Evolutionary conservation across 805 yeast species (phyloP).

Genomic region (Starmerella floris): DNA sequence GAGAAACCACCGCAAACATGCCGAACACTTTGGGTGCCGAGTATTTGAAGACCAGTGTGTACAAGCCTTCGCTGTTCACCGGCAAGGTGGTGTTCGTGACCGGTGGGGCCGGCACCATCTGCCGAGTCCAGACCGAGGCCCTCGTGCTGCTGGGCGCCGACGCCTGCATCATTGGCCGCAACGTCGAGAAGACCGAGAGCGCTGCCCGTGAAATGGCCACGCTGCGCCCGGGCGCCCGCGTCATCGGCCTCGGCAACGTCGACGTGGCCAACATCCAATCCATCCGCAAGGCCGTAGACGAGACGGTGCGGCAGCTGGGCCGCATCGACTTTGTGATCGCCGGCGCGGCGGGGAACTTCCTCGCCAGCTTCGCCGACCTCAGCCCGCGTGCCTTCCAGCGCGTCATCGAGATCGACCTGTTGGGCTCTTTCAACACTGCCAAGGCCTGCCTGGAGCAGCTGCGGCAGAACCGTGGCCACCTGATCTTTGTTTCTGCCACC

Average conservation of each 20-base stretch:
- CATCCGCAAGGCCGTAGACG: slow-evolving; percentile 49
- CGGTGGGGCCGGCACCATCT: slow-evolving; percentile 95
- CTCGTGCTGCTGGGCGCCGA: slow-evolving; percentile 71
- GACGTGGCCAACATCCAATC: slow-evolving; percentile 65
- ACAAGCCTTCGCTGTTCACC: slow-evolving; percentile 52
- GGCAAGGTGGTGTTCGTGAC: slow-evolving; percentile 85
- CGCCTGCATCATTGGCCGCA: slow-evolving; percentile 77
- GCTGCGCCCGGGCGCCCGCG: slow-evolving; percentile 48
- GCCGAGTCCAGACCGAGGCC: slow-evolving; percentile 81
- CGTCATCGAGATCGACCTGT: slow-evolving; percentile 71
- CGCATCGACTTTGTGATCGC: slow-evolving; percentile 76
- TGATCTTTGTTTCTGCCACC: slow-evolving; percentile 76
- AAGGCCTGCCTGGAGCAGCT: slow-evolving; percentile 67
- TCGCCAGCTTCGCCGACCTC: slow-evolving; percentile 63
- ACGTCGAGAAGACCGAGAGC: slow-evolving; percentile 45
- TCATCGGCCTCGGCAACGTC: slow-evolving; percentile 53
- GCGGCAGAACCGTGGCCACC: slow-evolving; percentile 50
- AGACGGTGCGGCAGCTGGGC: slow-evolving; percentile 57
- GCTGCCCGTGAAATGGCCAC: slow-evolving; percentile 56
- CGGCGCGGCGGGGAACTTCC: slow-evolving; percentile 93
- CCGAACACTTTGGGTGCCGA: slow-evolving; percentile 22
- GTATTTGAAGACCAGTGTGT: slow-evolving; percentile 23
- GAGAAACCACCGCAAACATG: slow-evolving; percentile 17
- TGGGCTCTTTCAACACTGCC: slow-evolving; percentile 81
- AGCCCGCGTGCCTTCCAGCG: slow-evolving; percentile 80